Evolutionary conservation across 2,329 filamentous ascomycete species (phyloP).

Genomic region (Cyphellophora attinorum): DNA sequence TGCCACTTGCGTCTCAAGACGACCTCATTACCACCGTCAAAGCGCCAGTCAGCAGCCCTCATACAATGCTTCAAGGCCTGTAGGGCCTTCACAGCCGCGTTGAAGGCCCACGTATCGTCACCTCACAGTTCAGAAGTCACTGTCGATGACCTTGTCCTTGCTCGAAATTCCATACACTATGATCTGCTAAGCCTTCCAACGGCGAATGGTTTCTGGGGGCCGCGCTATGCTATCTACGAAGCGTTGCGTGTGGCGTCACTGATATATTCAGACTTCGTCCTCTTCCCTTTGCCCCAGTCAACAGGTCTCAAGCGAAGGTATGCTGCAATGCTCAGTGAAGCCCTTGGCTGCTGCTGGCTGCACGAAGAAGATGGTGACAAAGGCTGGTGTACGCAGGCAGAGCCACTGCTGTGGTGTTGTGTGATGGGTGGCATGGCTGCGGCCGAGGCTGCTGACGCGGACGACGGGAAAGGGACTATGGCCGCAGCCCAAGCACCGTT

Average conservation of each 20-base stretch:
- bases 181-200: constrained; percentile 7
- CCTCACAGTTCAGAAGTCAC: not conserved
- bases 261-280: constrained; percentile 12
- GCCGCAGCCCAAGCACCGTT: too few species aligned
- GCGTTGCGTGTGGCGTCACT: constrained; percentile 8
- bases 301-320: constrained; percentile 8
- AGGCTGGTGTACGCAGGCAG: too few species aligned
- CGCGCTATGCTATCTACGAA: constrained; percentile 4
- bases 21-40: not conserved
- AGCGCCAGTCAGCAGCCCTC: not conserved
- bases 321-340: constrained; percentile 6
- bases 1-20: not conserved
- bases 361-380: too few species aligned
- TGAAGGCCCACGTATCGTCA: not conserved
- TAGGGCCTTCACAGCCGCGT: not conserved
- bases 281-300: constrained; percentile 10
- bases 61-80: not conserved
- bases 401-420: too few species aligned
- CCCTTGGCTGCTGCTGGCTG: constrained; percentile 6
- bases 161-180: constrained; percentile 10
- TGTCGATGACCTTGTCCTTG: constrained; percentile 10
- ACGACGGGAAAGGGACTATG: too few species aligned
- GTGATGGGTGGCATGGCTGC: too few species aligned
- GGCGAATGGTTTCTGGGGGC: not conserved
- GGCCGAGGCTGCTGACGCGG: too few species aligned